Percentiles rank a stretch among this genome's conserved stretches.
These are phyloP conservation scores for Carex cristatella DNA, from an alignment of 176 grass and related monocot species.

Conservation along the genomic window DNA sequence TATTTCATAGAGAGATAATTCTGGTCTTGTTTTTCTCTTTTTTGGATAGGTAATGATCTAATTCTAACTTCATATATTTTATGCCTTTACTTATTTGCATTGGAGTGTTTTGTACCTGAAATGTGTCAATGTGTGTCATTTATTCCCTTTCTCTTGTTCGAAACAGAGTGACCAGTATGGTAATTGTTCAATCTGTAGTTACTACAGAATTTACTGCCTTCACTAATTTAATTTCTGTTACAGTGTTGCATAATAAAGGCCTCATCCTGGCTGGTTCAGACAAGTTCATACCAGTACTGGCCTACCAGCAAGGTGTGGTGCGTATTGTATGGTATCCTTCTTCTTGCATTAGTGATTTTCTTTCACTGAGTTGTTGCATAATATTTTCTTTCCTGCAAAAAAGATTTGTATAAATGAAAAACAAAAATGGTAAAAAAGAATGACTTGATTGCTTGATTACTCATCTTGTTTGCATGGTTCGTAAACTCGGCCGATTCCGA, in stretches of 20 bases:
- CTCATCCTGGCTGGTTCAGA: not conserved
- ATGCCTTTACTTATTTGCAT: not conserved
- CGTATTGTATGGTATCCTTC: not conserved
- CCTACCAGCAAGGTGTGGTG: not conserved
- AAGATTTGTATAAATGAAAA: not conserved
- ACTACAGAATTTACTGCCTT: not conserved
- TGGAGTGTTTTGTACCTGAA: not conserved
- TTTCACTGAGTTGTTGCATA: not conserved
- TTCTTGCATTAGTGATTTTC: not conserved
- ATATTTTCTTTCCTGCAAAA: not conserved
- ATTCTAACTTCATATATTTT: not conserved
- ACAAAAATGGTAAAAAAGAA: not conserved
- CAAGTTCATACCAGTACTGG: not conserved
- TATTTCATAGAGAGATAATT: slow-evolving; percentile 13
- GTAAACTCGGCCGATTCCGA: no score
- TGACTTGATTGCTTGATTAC: not conserved
- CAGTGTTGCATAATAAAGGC: not conserved
- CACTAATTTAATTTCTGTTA: not conserved
- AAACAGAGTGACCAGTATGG: not conserved
- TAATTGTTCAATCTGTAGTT: not conserved
- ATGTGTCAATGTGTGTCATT: not conserved
- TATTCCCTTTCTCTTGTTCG: not conserved
- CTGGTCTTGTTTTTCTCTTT: slow-evolving; percentile 16
- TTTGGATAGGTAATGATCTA: slow-evolving; percentile 8
- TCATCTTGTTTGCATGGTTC: not conserved